These are phyloP conservation scores for Vigna mungo DNA, from an alignment of 306 rosid genomes.

Conservation along the genomic window DNA sequence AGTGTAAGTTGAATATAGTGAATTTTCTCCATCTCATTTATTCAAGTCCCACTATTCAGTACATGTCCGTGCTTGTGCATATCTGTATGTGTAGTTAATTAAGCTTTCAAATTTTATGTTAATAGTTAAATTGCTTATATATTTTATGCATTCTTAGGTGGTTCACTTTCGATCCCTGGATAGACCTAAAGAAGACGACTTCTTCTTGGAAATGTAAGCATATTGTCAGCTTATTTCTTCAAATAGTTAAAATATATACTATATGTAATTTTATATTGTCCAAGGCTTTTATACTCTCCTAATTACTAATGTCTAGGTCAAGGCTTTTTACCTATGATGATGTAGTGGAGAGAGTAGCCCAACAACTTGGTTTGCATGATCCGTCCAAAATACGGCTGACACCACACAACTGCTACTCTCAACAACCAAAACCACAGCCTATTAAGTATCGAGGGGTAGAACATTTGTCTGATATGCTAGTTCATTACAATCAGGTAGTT, in stretches of 20 bases:
- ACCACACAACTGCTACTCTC: slow-evolving; percentile 88
- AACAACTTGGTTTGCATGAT: slow-evolving; percentile 81
- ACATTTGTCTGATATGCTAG: slow-evolving; percentile 80
- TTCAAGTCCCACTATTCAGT: neutral
- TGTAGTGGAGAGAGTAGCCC: slow-evolving; percentile 83
- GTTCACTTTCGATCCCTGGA: slow-evolving; percentile 85
- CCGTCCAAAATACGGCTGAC: slow-evolving; percentile 83
- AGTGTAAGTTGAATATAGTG: too few species aligned
- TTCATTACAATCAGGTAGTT: slow-evolving; percentile 87
- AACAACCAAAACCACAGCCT: slow-evolving; percentile 88
- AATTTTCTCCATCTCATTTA: too few species aligned
- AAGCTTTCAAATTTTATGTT: slow-evolving; percentile 13
- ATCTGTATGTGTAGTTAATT: neutral
- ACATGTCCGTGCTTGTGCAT: neutral
- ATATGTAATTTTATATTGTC: neutral
- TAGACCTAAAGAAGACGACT: slow-evolving; percentile 87
- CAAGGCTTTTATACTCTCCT: slow-evolving; percentile 16
- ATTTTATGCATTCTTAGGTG: slow-evolving; percentile 57
- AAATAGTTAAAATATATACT: slow-evolving; percentile 10
- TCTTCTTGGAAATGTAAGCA: slow-evolving; percentile 78
- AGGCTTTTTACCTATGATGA: slow-evolving; percentile 82
- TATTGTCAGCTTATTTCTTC: slow-evolving; percentile 18
- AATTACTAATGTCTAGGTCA: slow-evolving; percentile 60
- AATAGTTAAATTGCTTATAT: slow-evolving; percentile 18
- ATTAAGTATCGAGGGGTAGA: slow-evolving; percentile 84